phyloP scores from a whole-genome alignment of 805 yeast genomes.

The Saccharomycopsis javanensis region DNA sequence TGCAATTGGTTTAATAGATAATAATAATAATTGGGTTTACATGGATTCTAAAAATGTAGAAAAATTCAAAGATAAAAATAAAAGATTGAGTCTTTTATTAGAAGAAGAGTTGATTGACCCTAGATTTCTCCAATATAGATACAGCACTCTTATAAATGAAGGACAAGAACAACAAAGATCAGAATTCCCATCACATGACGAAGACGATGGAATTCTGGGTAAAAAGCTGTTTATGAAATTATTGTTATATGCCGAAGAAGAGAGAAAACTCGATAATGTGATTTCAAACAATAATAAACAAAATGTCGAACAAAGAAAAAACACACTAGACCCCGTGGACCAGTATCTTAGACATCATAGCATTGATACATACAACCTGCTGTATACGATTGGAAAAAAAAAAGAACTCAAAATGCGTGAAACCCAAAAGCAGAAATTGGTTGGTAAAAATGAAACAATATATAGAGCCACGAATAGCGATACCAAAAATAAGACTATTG shows the following conservation, averaged over 20 bases:
- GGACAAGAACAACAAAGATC: neutral
- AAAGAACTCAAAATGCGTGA: neutral
- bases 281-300: too few relatives aligned
- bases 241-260: neutral
- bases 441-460: too few relatives aligned
- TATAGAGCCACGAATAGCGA: too few relatives aligned
- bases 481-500: too few relatives aligned
- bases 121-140: neutral
- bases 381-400: neutral
- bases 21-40: neutral
- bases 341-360: neutral
- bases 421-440: neutral
- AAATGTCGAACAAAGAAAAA: neutral
- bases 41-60: neutral
- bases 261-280: too few relatives aligned
- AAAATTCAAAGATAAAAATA: neutral
- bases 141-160: neutral
- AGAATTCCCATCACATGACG: neutral
- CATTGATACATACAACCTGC: neutral
- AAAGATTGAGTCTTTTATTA: neutral
- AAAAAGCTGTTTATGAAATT: neutral
- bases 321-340: neutral
- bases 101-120: neutral
- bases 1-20: neutral
- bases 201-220: neutral